A percentile compares a stretch with the other conserved stretches of the same genome.
Conservation (phyloP, 2,329 filamentous ascomycete species). For the Neurospora sp. region DNA sequence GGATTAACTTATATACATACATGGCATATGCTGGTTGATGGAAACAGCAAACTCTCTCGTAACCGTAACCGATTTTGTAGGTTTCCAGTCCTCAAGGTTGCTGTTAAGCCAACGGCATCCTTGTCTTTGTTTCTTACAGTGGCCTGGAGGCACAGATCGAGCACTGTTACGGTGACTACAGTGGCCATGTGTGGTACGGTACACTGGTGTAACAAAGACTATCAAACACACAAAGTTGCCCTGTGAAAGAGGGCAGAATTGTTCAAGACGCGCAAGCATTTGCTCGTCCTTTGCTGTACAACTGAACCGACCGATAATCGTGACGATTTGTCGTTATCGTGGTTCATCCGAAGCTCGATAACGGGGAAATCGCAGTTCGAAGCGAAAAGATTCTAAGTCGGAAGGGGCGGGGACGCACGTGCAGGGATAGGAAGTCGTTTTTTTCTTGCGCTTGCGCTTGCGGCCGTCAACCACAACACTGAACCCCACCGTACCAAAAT, state of each 20-base stretch:
- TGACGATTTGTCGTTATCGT: neutral
- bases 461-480: neutral
- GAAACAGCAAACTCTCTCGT: neutral
- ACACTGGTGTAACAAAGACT: neutral
- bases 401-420: neutral
- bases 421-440: neutral
- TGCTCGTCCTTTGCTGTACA: neutral
- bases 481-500: neutral
- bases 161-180: neutral
- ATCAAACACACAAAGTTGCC: neutral
- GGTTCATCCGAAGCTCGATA: neutral
- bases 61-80: neutral
- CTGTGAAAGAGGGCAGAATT: neutral
- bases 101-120: neutral
- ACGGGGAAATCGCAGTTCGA: neutral
- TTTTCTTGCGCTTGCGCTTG: neutral
- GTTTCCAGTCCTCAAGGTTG: neutral
- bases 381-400: neutral
- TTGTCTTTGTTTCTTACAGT: neutral
- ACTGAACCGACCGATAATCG: neutral
- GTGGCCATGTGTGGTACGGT: neutral
- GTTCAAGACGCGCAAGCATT: neutral
- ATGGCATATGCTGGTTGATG: neutral
- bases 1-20: neutral
- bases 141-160: neutral